Conservation (phyloP, 352 stramenopile genomes). For the Phytophthora sp. region DNA sequence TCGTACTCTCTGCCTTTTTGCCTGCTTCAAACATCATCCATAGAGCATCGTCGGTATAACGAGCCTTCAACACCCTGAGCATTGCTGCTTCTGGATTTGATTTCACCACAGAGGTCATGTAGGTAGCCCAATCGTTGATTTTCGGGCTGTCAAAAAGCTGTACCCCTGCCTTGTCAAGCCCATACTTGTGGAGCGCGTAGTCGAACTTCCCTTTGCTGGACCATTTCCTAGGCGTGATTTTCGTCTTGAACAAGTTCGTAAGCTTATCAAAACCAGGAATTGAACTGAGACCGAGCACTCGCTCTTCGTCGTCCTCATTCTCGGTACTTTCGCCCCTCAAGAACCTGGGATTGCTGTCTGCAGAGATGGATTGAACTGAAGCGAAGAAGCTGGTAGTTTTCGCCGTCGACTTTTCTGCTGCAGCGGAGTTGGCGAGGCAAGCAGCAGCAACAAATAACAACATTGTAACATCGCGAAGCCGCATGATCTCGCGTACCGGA, state of each 20-base stretch:
- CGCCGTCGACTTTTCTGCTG: background rate
- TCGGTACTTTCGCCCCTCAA: background rate
- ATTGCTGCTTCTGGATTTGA: background rate
- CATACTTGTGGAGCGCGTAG: background rate
- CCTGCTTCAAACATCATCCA: constrained; percentile 2
- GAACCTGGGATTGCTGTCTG: background rate
- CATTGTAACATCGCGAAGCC: background rate
- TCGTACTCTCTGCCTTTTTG: background rate
- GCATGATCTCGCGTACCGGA: constrained; percentile 3
- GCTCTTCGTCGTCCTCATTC: constrained; percentile 9
- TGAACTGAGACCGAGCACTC: background rate
- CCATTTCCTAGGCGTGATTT: constrained; percentile 3
- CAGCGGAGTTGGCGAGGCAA: background rate
- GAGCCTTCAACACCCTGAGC: background rate
- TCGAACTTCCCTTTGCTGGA: constrained; percentile 1
- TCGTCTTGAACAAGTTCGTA: constrained; percentile 1
- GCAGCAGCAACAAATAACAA: background rate
- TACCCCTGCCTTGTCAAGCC: constrained; percentile 2
- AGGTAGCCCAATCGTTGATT: constrained; percentile 7
- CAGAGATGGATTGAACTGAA: background rate
- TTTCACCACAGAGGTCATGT: constrained; percentile 2
- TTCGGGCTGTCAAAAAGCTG: constrained; percentile 14
- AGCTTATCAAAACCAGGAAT: constrained; percentile 1
- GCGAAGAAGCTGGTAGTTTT: background rate
- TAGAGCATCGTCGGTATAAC: constrained; percentile 2